Base-by-base conservation (phyloP, 2,329 filamentous ascomycete species). In the Alternaria solani region DNA sequence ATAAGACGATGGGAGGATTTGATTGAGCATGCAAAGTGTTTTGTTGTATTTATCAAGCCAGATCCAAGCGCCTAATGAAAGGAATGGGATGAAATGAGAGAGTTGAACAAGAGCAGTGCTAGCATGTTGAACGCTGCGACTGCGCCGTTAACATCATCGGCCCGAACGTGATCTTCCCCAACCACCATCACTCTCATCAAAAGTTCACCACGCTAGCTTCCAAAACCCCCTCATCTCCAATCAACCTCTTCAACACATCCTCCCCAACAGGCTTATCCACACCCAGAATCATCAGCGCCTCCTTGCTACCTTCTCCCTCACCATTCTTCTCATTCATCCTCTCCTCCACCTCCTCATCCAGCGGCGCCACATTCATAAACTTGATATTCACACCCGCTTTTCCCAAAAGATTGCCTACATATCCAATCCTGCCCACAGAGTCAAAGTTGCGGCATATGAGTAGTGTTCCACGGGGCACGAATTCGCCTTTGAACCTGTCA, bases 381-480 rank as follows among this genome's bases (percentile, higher is more conserved):
- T 86, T 86, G 75, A 94, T 92, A 71, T 95, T 95, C 53, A 95
- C 88, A 0, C 87, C 88, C 38, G 90, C 86, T 38, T 83, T 84
- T 0, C 91, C 92, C 26, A 94, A 80, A 52, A 88, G 84, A 59
- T 84, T 88, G 1, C 92, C 92, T 3, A 95, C 91, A 38, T 88
- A 87, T 2, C 92, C 92, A 74, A 95, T 94, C 82, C 93, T 94
- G 11, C 92, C 92, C 0, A 91, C 91, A 64, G 89, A 85, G 72
- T 95, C 91, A 70, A 91, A 93, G 79, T 94, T 94, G 72, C 92
- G 87, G 69, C 92, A 86, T 60, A 94, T 89, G n/a, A 94, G 82
- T 59, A 94, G 76, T 0, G 87, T 92, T 0, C 91, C 91, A 60
- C 90, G 86, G 0, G 91, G 91, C 11, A 87, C 83, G 66, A 95